Evolutionary conservation across 2,329 filamentous ascomycete species (phyloP), one percentile per base, ranked within the genome.

Genomic region (Laburnicola sp.): DNA sequence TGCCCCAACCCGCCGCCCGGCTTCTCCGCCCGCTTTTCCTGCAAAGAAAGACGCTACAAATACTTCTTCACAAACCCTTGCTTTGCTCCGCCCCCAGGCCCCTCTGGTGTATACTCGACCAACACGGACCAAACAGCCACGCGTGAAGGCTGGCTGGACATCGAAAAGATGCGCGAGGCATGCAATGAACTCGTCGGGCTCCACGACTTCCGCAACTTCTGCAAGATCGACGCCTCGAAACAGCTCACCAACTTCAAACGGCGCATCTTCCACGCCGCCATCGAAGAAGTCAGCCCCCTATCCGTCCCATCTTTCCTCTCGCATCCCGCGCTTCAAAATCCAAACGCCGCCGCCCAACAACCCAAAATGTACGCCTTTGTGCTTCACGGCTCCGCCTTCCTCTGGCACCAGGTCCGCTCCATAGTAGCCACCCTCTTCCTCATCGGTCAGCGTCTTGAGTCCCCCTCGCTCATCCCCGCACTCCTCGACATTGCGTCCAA

Each of bases 61-160:
- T 99, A 99, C 75, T 97, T 96, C 78, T 99, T 99, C 77, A 97
- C 94, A 0, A 91, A 97, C 69, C 94, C 94, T 0, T 89, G 88
- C 1, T 96, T 91, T 67, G 77, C 84, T 2, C 91, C 91, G 0
- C 78, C 83, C 3, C 84, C 87, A 0, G 75, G 79, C 1, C 67
- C 78, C 21, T 55, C 81, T 32, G 82, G 82, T 4, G 72, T 82
- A 39, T 75, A 76, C 31, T 66, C 61, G 58, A 62, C 65, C 44
- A 4, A 21, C 9, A 30, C 47, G 9, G 45, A 38, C 34, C 9
- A 40, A 22, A 9, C 39, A 4, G 22, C 53, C 32, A 68, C 66
- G 60, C 57, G 66, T 45, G 62, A 70, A 60, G 92, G 91, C 30
- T 94, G 88, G 85, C 82, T 99, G 5, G 87, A 97, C 74, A 88